A percentile compares a stretch with the other conserved stretches of the same genome.
Evolutionary conservation across 768 basidiomycete genomes (phyloP).

Genomic region (Panus rudis): DNA sequence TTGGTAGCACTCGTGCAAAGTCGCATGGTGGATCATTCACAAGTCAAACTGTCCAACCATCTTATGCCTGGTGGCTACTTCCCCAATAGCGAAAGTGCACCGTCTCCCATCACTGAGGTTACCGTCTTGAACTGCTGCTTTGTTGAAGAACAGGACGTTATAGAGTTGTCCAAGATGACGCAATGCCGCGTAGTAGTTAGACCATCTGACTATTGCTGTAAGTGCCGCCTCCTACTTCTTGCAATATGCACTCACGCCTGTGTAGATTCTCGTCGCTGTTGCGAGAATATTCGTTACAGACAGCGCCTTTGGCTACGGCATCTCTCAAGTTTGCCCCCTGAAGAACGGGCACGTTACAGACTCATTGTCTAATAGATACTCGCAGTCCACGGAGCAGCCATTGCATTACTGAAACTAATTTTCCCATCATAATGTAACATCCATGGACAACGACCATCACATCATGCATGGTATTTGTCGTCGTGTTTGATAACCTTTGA

Average conservation of each 20-base stretch:
- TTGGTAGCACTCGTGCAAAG: slow-evolving; percentile 43
- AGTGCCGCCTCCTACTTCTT: slow-evolving; percentile 22
- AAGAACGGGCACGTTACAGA: slow-evolving; percentile 9
- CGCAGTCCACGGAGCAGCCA: too few relatives aligned
- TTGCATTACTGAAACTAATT: too few relatives aligned
- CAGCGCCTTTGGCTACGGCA: slow-evolving; percentile 39
- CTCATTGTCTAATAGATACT: slow-evolving; percentile 19
- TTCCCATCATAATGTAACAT: too few relatives aligned
- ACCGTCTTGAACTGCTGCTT: slow-evolving; percentile 52
- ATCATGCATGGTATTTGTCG: too few relatives aligned
- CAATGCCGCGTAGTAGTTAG: slow-evolving; percentile 40
- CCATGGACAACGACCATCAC: too few relatives aligned
- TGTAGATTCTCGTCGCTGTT: slow-evolving; percentile 43
- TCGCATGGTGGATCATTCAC: slow-evolving; percentile 16
- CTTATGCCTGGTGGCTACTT: background rate
- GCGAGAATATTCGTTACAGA: slow-evolving; percentile 49
- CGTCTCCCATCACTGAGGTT: slow-evolving; percentile 34
- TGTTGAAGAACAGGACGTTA: slow-evolving; percentile 46
- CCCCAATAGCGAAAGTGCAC: slow-evolving; percentile 1
- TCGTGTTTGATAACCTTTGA: too few relatives aligned
- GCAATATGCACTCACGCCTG: slow-evolving; percentile 1
- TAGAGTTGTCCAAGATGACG: slow-evolving; percentile 40
- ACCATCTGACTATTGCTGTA: slow-evolving; percentile 48
- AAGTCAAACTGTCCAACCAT: background rate
- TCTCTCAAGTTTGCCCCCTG: slow-evolving; percentile 14